Percentiles rank a stretch among this genome's conserved stretches.
Evolutionary conservation across 2,329 filamentous ascomycete genomes (phyloP).

Genomic region (Xylaria arbuscula): DNA sequence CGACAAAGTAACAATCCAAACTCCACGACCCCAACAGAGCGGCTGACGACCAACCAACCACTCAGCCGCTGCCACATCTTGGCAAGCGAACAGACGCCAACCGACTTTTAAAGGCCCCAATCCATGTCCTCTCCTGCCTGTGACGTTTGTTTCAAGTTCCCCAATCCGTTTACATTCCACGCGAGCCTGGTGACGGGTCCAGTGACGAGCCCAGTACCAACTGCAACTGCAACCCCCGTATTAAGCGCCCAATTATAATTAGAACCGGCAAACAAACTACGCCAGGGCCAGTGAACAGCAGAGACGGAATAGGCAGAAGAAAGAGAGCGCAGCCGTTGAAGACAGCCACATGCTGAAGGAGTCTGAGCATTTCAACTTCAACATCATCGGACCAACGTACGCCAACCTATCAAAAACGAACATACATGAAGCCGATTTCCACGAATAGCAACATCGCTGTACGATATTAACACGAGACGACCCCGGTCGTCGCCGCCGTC

Average conservation of each 20-base stretch:
- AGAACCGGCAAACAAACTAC: not conserved
- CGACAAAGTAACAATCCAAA: not conserved
- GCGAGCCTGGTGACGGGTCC: slow-evolving; percentile 11
- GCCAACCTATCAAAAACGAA: not conserved
- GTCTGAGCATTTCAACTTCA: not conserved
- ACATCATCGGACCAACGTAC: not conserved
- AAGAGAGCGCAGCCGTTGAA: not conserved
- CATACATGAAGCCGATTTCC: not conserved
- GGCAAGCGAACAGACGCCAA: slow-evolving; percentile 23
- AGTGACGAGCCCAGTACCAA: slow-evolving; percentile 9
- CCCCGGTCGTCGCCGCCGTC: slow-evolving; percentile 11
- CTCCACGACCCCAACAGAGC: not conserved
- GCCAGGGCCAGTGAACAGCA: not conserved
- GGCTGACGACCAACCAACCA: slow-evolving; percentile 34
- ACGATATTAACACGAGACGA: slow-evolving; percentile 30
- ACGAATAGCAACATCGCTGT: not conserved
- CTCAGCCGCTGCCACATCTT: slow-evolving; percentile 33
- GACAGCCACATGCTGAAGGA: not conserved
- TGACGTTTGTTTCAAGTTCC: slow-evolving; percentile 25
- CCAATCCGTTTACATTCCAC: not conserved
- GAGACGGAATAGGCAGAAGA: not conserved
- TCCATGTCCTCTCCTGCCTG: slow-evolving; percentile 14
- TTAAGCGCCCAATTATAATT: slow-evolving; percentile 25
- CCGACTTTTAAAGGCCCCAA: slow-evolving; percentile 10
- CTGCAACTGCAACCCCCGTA: slow-evolving; percentile 4